Conservation (phyloP, 495 filamentous ascomycete species). For the Durotheca rogersii region DNA sequence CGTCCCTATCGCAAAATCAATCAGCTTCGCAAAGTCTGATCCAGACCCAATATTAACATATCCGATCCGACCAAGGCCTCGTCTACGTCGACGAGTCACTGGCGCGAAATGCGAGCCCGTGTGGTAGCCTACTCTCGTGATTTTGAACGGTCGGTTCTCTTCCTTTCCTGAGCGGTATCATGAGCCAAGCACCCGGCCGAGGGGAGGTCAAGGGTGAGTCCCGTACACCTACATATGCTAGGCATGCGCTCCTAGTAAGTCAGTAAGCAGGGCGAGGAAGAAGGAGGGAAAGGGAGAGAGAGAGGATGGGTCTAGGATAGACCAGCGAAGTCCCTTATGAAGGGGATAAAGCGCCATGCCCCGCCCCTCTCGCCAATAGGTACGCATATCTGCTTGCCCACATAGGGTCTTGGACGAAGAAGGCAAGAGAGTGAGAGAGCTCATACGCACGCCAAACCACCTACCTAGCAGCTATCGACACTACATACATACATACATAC, state of each 20-base stretch:
- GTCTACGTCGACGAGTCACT: not conserved
- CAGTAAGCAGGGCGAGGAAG: too few species aligned
- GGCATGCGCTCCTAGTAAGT: too few species aligned
- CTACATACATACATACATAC: too few species aligned
- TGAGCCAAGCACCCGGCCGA: slow-evolving; percentile 16
- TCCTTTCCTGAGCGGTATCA: slow-evolving; percentile 14
- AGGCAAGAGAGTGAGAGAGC: too few species aligned
- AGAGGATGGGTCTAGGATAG: not conserved
- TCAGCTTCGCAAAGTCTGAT: not conserved
- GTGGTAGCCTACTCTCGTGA: too few species aligned
- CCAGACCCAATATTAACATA: not conserved
- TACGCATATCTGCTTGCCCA: too few species aligned
- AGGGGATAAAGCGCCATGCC: not conserved
- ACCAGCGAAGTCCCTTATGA: not conserved
- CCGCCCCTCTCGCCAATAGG: not conserved
- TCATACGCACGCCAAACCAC: too few species aligned
- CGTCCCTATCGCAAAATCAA: not conserved
- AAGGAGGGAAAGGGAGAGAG: too few species aligned
- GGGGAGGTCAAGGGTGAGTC: not conserved
- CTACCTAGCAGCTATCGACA: too few species aligned
- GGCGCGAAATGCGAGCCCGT: too few species aligned
- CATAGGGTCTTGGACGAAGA: too few species aligned
- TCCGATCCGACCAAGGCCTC: too few species aligned
- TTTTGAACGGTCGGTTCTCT: slow-evolving; percentile 10
- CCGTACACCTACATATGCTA: not conserved